Percentiles rank a stretch among this genome's conserved stretches.
phyloP scores from a whole-genome alignment of 2,329 filamentous ascomycete species.

The Trichoderma pleuroti region DNA sequence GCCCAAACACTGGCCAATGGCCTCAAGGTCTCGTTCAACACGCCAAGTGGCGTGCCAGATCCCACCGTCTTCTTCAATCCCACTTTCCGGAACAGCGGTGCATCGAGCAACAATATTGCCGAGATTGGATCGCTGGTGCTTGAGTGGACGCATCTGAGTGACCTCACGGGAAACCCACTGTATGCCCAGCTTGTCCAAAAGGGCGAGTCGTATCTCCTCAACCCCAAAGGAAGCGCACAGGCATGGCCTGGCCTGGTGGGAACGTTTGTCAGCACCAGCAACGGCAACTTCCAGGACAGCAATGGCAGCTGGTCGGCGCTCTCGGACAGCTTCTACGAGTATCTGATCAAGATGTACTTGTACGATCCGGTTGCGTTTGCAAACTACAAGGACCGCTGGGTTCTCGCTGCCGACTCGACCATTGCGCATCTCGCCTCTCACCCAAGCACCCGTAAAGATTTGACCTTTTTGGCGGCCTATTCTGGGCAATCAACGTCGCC shows the following conservation, averaged over 20 bases:
- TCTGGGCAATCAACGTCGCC: slow-evolving; percentile 43
- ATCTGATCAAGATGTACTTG: slow-evolving; percentile 86
- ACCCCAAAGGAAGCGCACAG: slow-evolving; percentile 56
- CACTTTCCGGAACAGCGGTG: slow-evolving; percentile 44
- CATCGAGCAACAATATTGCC: slow-evolving; percentile 66
- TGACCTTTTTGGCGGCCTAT: slow-evolving; percentile 68
- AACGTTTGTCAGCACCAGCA: slow-evolving; percentile 58
- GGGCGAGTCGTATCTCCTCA: slow-evolving; percentile 66
- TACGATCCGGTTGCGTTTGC: slow-evolving; percentile 66
- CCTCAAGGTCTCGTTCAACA: slow-evolving; percentile 75
- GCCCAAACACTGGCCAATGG: slow-evolving; percentile 66
- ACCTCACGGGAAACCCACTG: slow-evolving; percentile 63
- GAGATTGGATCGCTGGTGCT: slow-evolving; percentile 74
- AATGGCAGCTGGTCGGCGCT: slow-evolving; percentile 74
- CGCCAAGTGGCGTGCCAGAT: slow-evolving; percentile 68
- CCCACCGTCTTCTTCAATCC: slow-evolving; percentile 63
- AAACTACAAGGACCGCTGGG: slow-evolving; percentile 70
- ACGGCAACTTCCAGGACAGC: slow-evolving; percentile 64
- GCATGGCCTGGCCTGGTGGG: slow-evolving; percentile 77
- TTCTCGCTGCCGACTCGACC: slow-evolving; percentile 69
- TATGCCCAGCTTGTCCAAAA: slow-evolving; percentile 66
- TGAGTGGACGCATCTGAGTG: slow-evolving; percentile 79
- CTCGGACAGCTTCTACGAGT: slow-evolving; percentile 81
- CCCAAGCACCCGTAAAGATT: slow-evolving; percentile 61
- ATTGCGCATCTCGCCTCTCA: slow-evolving; percentile 69